Base-by-base conservation (phyloP, 1,284 basidiomycete genomes). In the Puccinia coronata region DNA sequence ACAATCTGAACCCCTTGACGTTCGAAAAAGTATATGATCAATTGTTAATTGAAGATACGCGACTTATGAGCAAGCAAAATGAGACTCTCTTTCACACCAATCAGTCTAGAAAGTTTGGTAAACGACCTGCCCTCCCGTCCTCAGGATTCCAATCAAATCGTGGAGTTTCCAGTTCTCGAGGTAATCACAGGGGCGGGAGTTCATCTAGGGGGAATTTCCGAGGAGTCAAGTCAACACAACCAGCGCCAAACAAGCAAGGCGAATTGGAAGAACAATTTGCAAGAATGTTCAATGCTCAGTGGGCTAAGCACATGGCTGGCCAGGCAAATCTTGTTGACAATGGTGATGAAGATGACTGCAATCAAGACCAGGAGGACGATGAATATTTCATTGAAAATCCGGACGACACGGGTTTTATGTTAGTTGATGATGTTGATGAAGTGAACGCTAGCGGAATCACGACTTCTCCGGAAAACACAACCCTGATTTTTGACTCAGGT, bases 391-490 rank as follows among this genome's bases (percentile, higher is more conserved):
- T 47, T 8, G 6, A 47, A 1, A 9, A 47, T 47, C 43, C 43
- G 12, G 43, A 47, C 1, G 43, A 59, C 6, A 25, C 55, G 4
- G 25, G 25, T 12, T 59, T 59, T 31, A 59, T 59, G 11, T 2
- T 14, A 9, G 8, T 8, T 47, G 43, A 47, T 31, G n/a, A 59
- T 25, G 8, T 8, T 47, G 43, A 47, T 31, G n/a, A 59, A 25
- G n/a, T 4, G 4, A 6, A 59, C n/a, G 3, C 23, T 0, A 59
- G 55, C 9, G n/a, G 23, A 6, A 12, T 6, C 20, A 23, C 1
- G 0, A 18, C 0, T 0, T 0, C 28, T 6, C 9, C 28, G 1
- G 9, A 43, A 9, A 1, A 1, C 8, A 2, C 43, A 2, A 47
- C 43, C 6, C 8, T 47, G 2, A 47, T 47, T 47, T 47, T 47